Conservation (phyloP, 192 early-diverging fungal genomes). For the Coemansia sp. region DNA sequence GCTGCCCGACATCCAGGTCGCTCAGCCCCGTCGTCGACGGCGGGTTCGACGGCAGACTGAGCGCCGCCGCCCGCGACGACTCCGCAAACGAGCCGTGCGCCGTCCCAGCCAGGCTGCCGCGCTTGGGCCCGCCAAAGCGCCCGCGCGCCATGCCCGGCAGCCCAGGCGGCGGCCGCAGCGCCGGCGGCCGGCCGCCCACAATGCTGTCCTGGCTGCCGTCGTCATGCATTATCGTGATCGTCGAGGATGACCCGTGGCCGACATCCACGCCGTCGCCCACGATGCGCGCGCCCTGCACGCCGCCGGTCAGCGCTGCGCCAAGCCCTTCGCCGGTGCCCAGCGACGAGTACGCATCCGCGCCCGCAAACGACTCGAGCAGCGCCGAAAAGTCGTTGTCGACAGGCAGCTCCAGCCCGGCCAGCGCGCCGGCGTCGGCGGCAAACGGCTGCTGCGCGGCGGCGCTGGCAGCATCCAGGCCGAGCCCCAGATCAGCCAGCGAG, state of each 20-base stretch:
- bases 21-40: constrained; percentile 26
- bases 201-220: constrained; percentile 22
- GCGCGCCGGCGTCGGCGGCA: constrained; percentile 12
- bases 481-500: constrained; percentile 39
- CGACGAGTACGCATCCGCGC: constrained; percentile 31
- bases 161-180: constrained; percentile 35
- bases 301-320: constrained; percentile 11
- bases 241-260: constrained; percentile 45
- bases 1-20: constrained; percentile 23
- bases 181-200: neutral
- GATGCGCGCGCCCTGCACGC: constrained; percentile 10
- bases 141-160: constrained; percentile 27
- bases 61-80: neutral
- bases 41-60: constrained; percentile 36
- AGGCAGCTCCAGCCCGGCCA: constrained; percentile 27
- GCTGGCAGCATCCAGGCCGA: constrained; percentile 15
- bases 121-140: constrained; percentile 12
- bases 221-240: constrained; percentile 48
- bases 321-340: constrained; percentile 24
- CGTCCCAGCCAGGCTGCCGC: neutral
- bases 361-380: constrained; percentile 48
- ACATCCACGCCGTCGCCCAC: constrained; percentile 4
- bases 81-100: neutral
- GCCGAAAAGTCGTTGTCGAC: constrained; percentile 45
- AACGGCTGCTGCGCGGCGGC: neutral